Conservation (phyloP, 768 basidiomycete genomes). For the Postia placenta region DNA sequence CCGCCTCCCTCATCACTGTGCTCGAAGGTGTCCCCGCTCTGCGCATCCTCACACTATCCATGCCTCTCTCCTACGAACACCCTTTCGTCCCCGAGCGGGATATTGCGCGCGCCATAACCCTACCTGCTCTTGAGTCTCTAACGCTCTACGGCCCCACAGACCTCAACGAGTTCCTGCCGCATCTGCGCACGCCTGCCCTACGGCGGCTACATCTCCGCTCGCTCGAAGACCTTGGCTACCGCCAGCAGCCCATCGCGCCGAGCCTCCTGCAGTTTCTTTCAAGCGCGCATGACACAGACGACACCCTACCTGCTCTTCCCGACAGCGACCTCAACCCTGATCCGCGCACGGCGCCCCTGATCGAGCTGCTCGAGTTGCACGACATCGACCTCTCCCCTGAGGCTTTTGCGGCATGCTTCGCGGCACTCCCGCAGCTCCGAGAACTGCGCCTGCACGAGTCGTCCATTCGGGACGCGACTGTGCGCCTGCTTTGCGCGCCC, state of each 20-base stretch:
- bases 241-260: conserved; percentile 27
- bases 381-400: conserved; percentile 39
- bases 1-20: conserved; percentile 17
- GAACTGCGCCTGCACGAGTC: conserved; percentile 52
- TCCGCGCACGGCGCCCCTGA: conserved; percentile 22
- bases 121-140: conserved; percentile 25
- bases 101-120: conserved; percentile 12
- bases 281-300: not conserved
- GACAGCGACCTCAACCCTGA: conserved; percentile 17
- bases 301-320: not conserved
- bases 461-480: conserved; percentile 43
- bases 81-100: conserved; percentile 15
- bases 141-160: conserved; percentile 25
- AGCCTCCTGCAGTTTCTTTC: conserved; percentile 25
- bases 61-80: conserved; percentile 25
- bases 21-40: conserved; percentile 37
- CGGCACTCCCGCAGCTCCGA: conserved; percentile 33
- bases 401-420: conserved; percentile 31
- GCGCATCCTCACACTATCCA: conserved; percentile 33
- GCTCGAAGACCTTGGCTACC: conserved; percentile 26
- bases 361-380: conserved; percentile 41
- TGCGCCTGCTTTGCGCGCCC: conserved; percentile 33
- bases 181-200: conserved; percentile 31
- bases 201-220: conserved; percentile 36
- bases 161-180: conserved; percentile 24